Percentiles rank a stretch among this genome's conserved stretches.
Evolutionary conservation across 768 basidiomycete species (phyloP).

Genomic region (Serendipita sp.): DNA sequence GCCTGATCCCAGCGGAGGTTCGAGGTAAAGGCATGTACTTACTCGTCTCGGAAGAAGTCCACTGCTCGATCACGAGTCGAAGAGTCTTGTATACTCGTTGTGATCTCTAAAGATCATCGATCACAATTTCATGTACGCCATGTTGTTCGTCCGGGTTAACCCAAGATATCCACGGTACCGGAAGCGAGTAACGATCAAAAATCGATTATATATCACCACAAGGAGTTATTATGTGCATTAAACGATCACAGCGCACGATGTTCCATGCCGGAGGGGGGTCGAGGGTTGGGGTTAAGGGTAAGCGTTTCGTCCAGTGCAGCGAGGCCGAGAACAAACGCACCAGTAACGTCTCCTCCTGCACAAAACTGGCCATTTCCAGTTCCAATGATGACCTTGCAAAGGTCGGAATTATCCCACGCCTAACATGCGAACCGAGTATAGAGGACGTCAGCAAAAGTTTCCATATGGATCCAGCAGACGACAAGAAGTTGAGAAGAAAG

Average conservation of each 20-base stretch:
- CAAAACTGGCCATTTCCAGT: slow-evolving; percentile 68
- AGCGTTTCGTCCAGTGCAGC: slow-evolving; percentile 6
- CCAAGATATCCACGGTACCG: not conserved
- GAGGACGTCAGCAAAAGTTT: not conserved
- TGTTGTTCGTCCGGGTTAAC: not conserved
- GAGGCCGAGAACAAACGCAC: slow-evolving; percentile 33
- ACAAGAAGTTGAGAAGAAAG: not conserved
- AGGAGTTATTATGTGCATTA: too few species aligned
- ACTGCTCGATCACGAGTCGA: slow-evolving; percentile 47
- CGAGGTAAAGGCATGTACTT: slow-evolving; percentile 20
- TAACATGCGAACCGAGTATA: slow-evolving; percentile 17
- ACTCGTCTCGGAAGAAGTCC: slow-evolving; percentile 85
- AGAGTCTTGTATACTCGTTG: slow-evolving; percentile 21
- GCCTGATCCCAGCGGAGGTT: too few species aligned
- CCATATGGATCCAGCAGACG: not conserved
- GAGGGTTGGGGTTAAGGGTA: not conserved
- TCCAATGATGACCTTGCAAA: slow-evolving; percentile 58
- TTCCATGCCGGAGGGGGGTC: not conserved
- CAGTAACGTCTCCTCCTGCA: slow-evolving; percentile 84
- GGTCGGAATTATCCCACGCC: slow-evolving; percentile 62
- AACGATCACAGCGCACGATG: too few species aligned
- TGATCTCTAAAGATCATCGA: slow-evolving; percentile 5
- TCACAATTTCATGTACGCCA: not conserved
- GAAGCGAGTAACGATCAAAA: too few species aligned
- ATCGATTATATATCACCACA: too few species aligned